Percentiles rank a stretch among this genome's conserved stretches.
phyloP scores from a whole-genome alignment of 352 stramenopile genomes.

The Globisporangium perplexum region DNA sequence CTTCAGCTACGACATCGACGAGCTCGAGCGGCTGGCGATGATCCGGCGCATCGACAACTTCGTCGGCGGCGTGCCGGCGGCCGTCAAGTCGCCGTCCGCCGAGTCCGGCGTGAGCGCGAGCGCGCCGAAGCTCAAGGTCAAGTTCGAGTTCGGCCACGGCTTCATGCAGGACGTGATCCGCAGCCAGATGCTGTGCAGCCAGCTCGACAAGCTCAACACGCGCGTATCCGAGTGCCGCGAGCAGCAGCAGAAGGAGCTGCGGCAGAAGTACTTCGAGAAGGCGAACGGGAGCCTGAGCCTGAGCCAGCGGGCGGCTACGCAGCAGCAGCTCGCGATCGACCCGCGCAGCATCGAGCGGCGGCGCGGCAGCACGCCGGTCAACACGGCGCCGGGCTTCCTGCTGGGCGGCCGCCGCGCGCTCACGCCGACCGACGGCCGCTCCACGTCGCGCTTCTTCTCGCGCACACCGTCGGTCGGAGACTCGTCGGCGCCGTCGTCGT shows the following conservation, averaged over 20 bases:
- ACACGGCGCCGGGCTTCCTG: background rate
- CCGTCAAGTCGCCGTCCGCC: constrained; percentile 16
- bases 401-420: constrained; percentile 5
- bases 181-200: constrained; percentile 73
- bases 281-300: constrained; percentile 51
- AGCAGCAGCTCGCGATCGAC: constrained; percentile 26
- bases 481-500: constrained; percentile 2
- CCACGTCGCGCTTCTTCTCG: background rate
- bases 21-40: constrained; percentile 71
- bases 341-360: constrained; percentile 6
- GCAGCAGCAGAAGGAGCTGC: constrained; percentile 68
- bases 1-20: constrained; percentile 63
- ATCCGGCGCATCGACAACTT: constrained; percentile 76
- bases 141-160: constrained; percentile 82
- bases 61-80: constrained; percentile 49
- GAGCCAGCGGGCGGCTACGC: background rate
- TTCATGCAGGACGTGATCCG: constrained; percentile 85
- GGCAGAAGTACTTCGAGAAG: constrained; percentile 74
- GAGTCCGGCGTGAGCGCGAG: constrained; percentile 2
- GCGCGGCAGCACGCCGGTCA: constrained; percentile 16
- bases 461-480: constrained; percentile 7
- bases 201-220: constrained; percentile 75
- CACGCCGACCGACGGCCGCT: constrained; percentile 10
- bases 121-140: constrained; percentile 46
- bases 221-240: constrained; percentile 69